phyloP scores from a whole-genome alignment of 352 stramenopile species.

The Bremia lactucae region DNA sequence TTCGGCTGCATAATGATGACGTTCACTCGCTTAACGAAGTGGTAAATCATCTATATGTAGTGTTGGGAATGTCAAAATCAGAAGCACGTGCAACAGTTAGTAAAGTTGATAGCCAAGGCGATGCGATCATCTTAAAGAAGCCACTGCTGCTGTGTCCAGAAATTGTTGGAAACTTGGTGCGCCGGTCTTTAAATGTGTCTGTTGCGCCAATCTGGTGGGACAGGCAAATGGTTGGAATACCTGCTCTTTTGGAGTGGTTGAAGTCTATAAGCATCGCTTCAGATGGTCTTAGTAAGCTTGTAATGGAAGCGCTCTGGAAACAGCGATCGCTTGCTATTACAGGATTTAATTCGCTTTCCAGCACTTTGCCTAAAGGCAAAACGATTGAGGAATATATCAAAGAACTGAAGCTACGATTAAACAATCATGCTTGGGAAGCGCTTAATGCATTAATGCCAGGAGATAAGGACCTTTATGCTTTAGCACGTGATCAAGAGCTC shows the following conservation, averaged over 20 bases:
- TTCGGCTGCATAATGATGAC: constrained; percentile 82
- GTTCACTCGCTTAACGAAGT: constrained; percentile 69
- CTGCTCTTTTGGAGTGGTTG: constrained; percentile 60
- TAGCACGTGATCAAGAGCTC: constrained; percentile 26
- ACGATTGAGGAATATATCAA: constrained; percentile 29
- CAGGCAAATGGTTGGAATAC: constrained; percentile 40
- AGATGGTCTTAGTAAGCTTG: constrained; percentile 59
- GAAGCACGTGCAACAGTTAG: constrained; percentile 37
- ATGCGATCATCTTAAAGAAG: constrained; percentile 32
- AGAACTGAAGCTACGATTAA: constrained; percentile 21
- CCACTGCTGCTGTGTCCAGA: constrained; percentile 37
- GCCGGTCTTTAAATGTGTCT: constrained; percentile 61
- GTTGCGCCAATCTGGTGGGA: constrained; percentile 62
- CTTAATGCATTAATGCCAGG: constrained; percentile 11
- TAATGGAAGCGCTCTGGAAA: constrained; percentile 55
- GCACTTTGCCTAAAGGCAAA: constrained; percentile 12
- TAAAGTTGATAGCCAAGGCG: constrained; percentile 50
- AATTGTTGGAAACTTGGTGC: constrained; percentile 39
- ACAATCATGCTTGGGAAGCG: constrained; percentile 22
- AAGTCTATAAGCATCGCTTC: constrained; percentile 53
- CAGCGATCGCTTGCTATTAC: constrained; percentile 24
- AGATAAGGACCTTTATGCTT: constrained; percentile 19
- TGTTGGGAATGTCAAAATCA: constrained; percentile 44
- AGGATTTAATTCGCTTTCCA: constrained; percentile 26
- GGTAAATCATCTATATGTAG: constrained; percentile 47